Base-by-base conservation (phyloP, 148 eudicot species). In the Nepenthes mirabilis region DNA sequence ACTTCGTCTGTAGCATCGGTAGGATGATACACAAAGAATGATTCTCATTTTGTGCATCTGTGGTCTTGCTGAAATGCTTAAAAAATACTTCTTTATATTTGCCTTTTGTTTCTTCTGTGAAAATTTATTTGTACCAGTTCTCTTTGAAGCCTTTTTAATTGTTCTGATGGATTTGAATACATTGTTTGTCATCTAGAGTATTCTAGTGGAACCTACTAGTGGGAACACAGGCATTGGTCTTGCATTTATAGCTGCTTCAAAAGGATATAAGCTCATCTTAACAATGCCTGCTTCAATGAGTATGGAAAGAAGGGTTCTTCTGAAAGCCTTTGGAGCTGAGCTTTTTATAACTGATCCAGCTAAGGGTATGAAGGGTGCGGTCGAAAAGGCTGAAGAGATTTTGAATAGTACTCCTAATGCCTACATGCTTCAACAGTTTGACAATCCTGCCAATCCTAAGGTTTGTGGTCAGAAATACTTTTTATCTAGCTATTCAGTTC, bases 251-350 rank as follows among this genome's bases (percentile, higher is more conserved):
- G 99, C 97, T 71, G 99, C 99, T 73, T 80, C 97, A 69, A 89
- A 75, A 76, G 99, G 99, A 68, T 94, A 94, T 72, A 89, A 76
- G 69, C 83, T 94, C 55, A 82, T 83, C 67, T 71, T 94, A 73
- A 94, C 99, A 40, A 94, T 93, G 98, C 98, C 98, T 35, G 78
- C 96, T 32, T 93, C 98, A 13, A 93, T 93, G 96, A 93, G 98
- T 78, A 72, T 94, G 68, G 99, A 94, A 62, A 86, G 99, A 76
- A 84, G 99, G 68, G 99, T 94, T 60, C 87, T 94, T 70, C 63
- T 94, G 68, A 94, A 81, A 74, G 99, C 99, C 61, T 94, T 94
- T 72, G 99, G 99, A 58, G 99, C 99, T 59, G 91, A 94, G 64
- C 87, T 94, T 60, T 79, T 94, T 69, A 74, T 94, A 70, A 94